phyloP scores from a whole-genome alignment of 208 protist genomes.

The Hexamita inflata region DNA sequence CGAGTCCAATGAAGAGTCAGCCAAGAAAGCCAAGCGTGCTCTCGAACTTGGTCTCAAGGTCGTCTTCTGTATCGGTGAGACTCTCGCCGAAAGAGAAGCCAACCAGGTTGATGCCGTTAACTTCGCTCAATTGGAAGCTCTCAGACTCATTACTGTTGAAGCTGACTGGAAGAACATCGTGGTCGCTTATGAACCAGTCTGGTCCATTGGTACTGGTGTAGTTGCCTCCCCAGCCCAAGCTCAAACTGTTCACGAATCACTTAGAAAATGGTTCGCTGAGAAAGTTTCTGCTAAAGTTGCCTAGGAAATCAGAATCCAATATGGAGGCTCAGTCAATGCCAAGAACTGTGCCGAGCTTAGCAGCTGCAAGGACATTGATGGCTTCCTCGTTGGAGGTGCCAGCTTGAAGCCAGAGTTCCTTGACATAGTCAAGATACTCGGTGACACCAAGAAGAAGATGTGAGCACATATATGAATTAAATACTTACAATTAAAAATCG shows the following conservation, averaged over 20 bases:
- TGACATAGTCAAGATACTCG: slow-evolving; percentile 69
- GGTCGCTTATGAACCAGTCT: slow-evolving; percentile 95
- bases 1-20: slow-evolving; percentile 54
- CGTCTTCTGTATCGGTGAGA: slow-evolving; percentile 88
- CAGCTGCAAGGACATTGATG: slow-evolving; percentile 76
- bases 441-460: slow-evolving; percentile 32
- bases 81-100: slow-evolving; percentile 67
- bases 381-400: slow-evolving; percentile 91
- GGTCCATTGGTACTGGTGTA: slow-evolving; percentile 92
- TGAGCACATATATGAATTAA: too few species aligned
- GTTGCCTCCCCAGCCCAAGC: slow-evolving; percentile 80
- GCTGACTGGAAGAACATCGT: slow-evolving; percentile 67
- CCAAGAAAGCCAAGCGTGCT: slow-evolving; percentile 65
- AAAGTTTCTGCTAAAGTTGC: slow-evolving; percentile 70
- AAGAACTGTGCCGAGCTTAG: slow-evolving; percentile 68
- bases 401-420: slow-evolving; percentile 75
- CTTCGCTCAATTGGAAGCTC: slow-evolving; percentile 63
- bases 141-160: slow-evolving; percentile 39
- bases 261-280: slow-evolving; percentile 65
- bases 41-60: slow-evolving; percentile 65
- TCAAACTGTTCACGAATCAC: slow-evolving; percentile 64
- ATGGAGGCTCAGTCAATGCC: slow-evolving; percentile 81
- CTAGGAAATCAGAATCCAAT: slow-evolving; percentile 72
- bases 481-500: too few species aligned
- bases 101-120: slow-evolving; percentile 70